Percentiles rank a stretch among this genome's conserved stretches.
Evolutionary conservation across 345 rosid genomes (phyloP).

Genomic region (Eucalyptus cloeziana): DNA sequence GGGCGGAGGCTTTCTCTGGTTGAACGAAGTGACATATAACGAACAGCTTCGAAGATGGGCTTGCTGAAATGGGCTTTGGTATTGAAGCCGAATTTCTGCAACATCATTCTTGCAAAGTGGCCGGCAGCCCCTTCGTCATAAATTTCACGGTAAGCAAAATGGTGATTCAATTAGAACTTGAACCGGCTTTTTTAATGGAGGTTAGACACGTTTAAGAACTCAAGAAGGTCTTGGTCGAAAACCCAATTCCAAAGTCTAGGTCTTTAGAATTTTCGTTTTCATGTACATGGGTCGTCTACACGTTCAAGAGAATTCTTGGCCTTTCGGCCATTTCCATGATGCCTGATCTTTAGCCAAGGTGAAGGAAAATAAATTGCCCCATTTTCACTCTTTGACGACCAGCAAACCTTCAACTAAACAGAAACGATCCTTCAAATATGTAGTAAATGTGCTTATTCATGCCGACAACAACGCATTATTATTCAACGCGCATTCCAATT

Average conservation of each 20-base stretch:
- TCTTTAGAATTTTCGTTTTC: background rate
- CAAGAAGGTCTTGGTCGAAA: background rate
- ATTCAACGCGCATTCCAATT: background rate
- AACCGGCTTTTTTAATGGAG: background rate
- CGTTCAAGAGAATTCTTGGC: background rate
- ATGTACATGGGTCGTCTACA: background rate
- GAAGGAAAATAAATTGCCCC: background rate
- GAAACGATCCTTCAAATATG: background rate
- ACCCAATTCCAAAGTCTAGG: background rate
- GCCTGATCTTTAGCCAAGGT: background rate
- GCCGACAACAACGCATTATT: background rate
- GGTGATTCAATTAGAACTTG: background rate
- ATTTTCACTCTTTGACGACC: background rate
- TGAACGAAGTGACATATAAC: background rate
- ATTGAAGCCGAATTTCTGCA: background rate
- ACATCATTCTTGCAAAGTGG: background rate
- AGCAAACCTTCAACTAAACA: background rate
- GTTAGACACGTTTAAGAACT: background rate
- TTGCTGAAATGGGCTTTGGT: background rate
- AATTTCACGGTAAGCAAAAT: background rate
- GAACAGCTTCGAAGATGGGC: background rate
- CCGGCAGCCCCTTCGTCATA: background rate
- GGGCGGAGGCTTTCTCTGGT: background rate
- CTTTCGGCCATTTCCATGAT: background rate
- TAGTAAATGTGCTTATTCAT: background rate